Base-by-base conservation (phyloP, 495 filamentous ascomycete species). In the Penicillium paradoxum region DNA sequence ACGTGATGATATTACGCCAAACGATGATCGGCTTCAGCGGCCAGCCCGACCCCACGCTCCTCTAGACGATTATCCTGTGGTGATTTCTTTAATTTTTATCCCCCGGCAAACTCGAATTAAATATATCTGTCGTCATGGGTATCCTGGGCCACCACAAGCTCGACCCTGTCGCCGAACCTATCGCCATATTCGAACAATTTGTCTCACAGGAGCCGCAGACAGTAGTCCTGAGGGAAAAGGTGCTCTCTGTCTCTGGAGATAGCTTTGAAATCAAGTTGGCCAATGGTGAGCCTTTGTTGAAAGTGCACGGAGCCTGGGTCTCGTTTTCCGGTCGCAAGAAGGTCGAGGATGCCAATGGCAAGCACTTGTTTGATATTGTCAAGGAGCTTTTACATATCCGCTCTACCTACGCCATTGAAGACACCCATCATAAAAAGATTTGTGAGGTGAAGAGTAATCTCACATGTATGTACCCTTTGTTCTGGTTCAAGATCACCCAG, bases 221-320 rank as follows among this genome's bases (percentile, higher is more conserved):
- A 1, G 53, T 85, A 6, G 52, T 78, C 5, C 59, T 85, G 32
- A 79, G 73, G 55, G 81, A 85, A 53, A 78, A 80, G 43, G 63
- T 81, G 4, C 54, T 79, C 41, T 81, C 79, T 15, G 65, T 80
- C 21, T 70, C 77, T 14, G 76, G 78, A 19, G 79, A 84, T 68
- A 77, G 70, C 63, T 84, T 84, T 63, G 73, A 77, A 50, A 72
- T 83, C 60, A 73, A 73, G 40, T 58, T 69, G 0, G 58, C 65
- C 5, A 70, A 62, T 41, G 79, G 80, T 7, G 57, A 69, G 15
- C 67, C 71, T 6, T 53, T 83, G 38, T 64, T 85, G 45, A 73
- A 77, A 51, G 74, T 85, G 11, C 69, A 80, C 38, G 79, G 78
- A 58, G 69, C 77, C 25, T 60, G 73, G 51, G 44, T 72, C 6